Percentiles rank a stretch among this genome's conserved stretches.
phyloP scores from a whole-genome alignment of 129 eudicot genomes.

The Helianthus tuberosus region DNA sequence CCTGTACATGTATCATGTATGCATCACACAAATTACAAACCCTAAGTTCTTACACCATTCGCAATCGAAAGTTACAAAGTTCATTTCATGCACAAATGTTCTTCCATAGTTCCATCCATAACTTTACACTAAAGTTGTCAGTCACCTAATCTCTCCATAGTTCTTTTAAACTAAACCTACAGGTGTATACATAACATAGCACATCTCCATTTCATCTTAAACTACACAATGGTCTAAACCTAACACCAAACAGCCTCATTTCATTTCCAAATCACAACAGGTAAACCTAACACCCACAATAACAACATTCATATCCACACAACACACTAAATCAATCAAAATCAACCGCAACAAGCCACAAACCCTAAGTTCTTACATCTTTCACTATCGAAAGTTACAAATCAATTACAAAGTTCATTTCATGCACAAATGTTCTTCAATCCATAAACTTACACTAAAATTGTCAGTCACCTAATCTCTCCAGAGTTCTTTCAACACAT shows the following conservation, averaged over 20 bases:
- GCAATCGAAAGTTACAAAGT: neutral
- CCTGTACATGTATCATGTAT: neutral
- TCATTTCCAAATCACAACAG: conserved; percentile 8
- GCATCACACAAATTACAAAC: conserved; percentile 13
- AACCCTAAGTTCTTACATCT: neutral
- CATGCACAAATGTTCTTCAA: neutral
- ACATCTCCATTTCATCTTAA: neutral
- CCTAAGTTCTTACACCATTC: neutral
- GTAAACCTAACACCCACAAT: neutral
- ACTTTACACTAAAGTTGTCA: too few species aligned
- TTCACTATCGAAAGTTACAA: neutral
- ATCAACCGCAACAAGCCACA: neutral
- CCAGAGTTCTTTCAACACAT: neutral
- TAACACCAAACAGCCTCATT: conserved; percentile 3
- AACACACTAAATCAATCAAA: neutral
- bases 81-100: neutral
- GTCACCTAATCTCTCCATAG: too few species aligned
- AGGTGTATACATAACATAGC: neutral
- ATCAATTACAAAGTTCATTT: neutral
- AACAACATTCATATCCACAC: too few species aligned
- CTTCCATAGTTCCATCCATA: neutral
- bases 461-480: too few species aligned
- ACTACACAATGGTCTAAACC: neutral
- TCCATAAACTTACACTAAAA: too few species aligned
- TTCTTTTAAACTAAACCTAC: too few species aligned